Evolutionary conservation across 2,329 filamentous ascomycete genomes (phyloP).

Genomic region (Fusarium oxysporum): DNA sequence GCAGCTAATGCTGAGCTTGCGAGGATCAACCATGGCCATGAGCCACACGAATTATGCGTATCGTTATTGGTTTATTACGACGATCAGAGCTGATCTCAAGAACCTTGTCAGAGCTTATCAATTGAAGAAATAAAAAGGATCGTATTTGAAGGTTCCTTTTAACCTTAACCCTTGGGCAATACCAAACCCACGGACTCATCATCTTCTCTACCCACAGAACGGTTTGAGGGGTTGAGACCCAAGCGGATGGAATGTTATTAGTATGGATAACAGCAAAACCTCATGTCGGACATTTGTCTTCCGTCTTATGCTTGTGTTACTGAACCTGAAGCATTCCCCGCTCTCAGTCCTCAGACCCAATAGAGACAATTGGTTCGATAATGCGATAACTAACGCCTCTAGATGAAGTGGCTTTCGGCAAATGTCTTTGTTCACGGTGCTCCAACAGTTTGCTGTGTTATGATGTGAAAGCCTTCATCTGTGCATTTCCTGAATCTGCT

Average conservation of each 20-base stretch:
- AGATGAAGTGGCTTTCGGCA: slow-evolving; percentile 23
- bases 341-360: background rate
- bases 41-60: slow-evolving; percentile 18
- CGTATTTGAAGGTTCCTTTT: background rate
- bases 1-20: slow-evolving; percentile 36
- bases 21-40: background rate
- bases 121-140: background rate
- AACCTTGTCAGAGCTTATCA: background rate
- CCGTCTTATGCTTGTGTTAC: slow-evolving; percentile 6
- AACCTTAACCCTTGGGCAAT: background rate
- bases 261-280: background rate
- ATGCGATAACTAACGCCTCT: slow-evolving; percentile 11
- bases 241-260: background rate
- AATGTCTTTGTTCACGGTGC: slow-evolving; percentile 25
- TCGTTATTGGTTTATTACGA: slow-evolving; percentile 15
- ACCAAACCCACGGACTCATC: background rate
- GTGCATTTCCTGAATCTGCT: background rate
- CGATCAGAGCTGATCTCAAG: slow-evolving; percentile 1
- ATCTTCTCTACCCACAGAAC: background rate
- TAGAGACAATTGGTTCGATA: slow-evolving; percentile 9
- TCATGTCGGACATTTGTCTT: background rate
- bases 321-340: slow-evolving; percentile 7
- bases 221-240: background rate
- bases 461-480: slow-evolving; percentile 12
- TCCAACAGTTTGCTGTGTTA: background rate